A percentile compares a stretch with the other conserved stretches of the same genome.
phyloP scores from a whole-genome alignment of 768 basidiomycete genomes.

The Termitomyces sp. region DNA sequence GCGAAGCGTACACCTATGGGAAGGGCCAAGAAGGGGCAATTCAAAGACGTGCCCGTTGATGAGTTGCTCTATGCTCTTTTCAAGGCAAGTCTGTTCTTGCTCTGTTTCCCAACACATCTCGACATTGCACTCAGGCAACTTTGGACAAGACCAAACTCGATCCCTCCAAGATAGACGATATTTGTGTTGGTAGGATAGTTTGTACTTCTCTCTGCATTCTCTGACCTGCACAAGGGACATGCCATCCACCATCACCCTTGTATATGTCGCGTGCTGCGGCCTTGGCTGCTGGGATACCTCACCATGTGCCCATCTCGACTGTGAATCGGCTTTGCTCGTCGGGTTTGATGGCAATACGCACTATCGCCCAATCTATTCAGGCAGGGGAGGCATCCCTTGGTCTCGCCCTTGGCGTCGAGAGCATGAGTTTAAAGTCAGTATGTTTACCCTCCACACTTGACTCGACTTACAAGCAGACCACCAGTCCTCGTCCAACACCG shows the following conservation, averaged over 20 bases:
- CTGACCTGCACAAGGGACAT: constrained; percentile 68
- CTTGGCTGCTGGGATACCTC: constrained; percentile 84
- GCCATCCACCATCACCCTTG: constrained; percentile 76
- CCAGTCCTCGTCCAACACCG: constrained; percentile 72
- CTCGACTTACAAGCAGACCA: neutral
- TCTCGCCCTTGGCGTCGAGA: constrained; percentile 78
- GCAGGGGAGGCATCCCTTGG: constrained; percentile 83
- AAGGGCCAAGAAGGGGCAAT: constrained; percentile 84
- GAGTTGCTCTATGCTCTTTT: constrained; percentile 81
- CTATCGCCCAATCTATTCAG: constrained; percentile 83
- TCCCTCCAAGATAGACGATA: constrained; percentile 72
- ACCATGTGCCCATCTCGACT: constrained; percentile 80
- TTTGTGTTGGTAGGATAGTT: constrained; percentile 69
- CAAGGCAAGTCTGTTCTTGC: constrained; percentile 41
- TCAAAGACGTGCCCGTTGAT: constrained; percentile 85
- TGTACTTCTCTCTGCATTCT: neutral
- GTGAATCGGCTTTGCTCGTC: constrained; percentile 94
- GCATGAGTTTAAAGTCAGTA: constrained; percentile 73
- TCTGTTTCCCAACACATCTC: neutral
- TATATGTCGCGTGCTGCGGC: constrained; percentile 86
- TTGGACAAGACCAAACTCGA: constrained; percentile 62
- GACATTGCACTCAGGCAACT: constrained; percentile 44
- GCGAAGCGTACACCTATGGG: constrained; percentile 90
- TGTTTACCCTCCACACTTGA: neutral
- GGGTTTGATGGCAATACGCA: constrained; percentile 89